Percentiles rank a stretch among this genome's conserved stretches.
Evolutionary conservation across 192 early-diverging fungal genomes (phyloP).

Genomic region (Chytriomyces confervae): DNA sequence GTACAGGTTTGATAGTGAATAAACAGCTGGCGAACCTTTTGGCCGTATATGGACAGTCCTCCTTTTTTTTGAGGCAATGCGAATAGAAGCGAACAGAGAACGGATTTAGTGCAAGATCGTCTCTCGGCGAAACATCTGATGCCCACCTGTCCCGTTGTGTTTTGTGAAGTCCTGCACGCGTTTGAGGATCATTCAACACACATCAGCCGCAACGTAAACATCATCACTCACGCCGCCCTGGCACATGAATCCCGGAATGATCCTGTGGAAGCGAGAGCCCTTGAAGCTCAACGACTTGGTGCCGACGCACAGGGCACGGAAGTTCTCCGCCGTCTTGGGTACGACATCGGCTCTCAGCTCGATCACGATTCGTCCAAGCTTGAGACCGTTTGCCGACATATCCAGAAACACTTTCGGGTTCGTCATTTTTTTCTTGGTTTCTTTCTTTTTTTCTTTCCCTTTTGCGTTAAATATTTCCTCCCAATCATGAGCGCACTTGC

Average conservation of each 20-base stretch:
- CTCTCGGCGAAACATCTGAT: neutral
- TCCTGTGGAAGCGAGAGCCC: conserved; percentile 81
- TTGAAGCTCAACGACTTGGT: conserved; percentile 84
- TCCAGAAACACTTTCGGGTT: conserved; percentile 74
- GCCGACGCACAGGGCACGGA: conserved; percentile 55
- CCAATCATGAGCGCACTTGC: conserved; percentile 6
- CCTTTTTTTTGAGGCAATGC: conserved; percentile 34
- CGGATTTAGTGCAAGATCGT: neutral
- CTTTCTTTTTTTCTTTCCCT: neutral
- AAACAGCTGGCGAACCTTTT: conserved; percentile 34
- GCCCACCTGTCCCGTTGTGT: conserved; percentile 72
- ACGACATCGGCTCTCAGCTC: conserved; percentile 58
- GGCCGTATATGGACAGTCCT: conserved; percentile 78
- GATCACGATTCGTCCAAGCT: conserved; percentile 58
- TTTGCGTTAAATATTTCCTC: too few relatives aligned
- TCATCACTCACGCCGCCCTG: conserved; percentile 54
- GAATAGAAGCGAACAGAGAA: neutral
- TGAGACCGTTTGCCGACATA: conserved; percentile 56
- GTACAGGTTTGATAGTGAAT: too few relatives aligned
- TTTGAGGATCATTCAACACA: too few relatives aligned
- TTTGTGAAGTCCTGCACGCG: conserved; percentile 61
- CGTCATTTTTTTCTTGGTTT: conserved; percentile 6
- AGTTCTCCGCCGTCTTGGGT: conserved; percentile 89
- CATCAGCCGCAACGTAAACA: too few relatives aligned
- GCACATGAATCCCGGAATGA: conserved; percentile 72